Conservation (phyloP, 2,329 filamentous ascomycete genomes). For the Pseudogymnoascus sp. region DNA sequence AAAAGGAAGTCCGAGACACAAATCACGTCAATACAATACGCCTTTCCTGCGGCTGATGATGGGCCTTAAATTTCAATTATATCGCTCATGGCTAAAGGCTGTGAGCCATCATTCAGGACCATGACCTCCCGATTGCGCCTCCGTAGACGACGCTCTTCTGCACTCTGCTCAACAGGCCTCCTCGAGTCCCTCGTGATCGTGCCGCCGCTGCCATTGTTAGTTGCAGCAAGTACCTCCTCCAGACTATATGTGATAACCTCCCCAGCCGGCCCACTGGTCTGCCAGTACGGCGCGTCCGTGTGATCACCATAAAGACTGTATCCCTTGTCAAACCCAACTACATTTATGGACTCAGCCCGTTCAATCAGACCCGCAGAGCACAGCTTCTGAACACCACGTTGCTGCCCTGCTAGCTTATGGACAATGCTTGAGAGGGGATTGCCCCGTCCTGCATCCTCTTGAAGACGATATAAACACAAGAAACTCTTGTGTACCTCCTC, state of each 20-base stretch:
- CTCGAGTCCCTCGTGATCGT: conserved; percentile 20
- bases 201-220: conserved; percentile 23
- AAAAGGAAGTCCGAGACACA: not conserved
- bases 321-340: conserved; percentile 24
- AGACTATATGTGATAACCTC: not conserved
- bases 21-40: not conserved
- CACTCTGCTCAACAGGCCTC: conserved; percentile 43
- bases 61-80: conserved; percentile 53
- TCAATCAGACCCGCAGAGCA: conserved; percentile 28
- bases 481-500: conserved; percentile 49
- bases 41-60: not conserved
- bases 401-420: conserved; percentile 10
- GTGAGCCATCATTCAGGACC: conserved; percentile 79
- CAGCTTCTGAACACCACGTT: conserved; percentile 21
- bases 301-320: not conserved
- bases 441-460: conserved; percentile 27
- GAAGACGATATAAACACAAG: conserved; percentile 25
- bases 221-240: conserved; percentile 6
- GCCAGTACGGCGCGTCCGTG: not conserved
- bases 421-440: not conserved
- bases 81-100: conserved; percentile 63
- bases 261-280: not conserved
- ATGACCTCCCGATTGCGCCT: conserved; percentile 78
- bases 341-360: conserved; percentile 35
- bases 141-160: conserved; percentile 63